phyloP scores from a whole-genome alignment of 768 basidiomycete species.

The Porphyrellus cyaneotinctus region DNA sequence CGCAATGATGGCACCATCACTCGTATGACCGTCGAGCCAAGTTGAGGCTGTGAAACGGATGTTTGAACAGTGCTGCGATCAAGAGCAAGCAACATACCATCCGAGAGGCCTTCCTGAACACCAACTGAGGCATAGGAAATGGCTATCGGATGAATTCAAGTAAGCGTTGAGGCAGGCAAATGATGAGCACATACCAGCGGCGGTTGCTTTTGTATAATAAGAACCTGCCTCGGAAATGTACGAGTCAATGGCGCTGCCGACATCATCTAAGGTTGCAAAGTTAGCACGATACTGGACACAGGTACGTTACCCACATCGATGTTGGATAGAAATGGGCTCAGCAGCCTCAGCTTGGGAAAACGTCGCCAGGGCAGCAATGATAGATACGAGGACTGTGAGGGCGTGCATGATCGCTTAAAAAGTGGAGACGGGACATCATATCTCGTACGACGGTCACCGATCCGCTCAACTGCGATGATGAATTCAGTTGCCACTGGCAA shows the following conservation, averaged over 20 bases:
- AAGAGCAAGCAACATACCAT: conserved; percentile 4
- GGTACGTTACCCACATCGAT: conserved; percentile 38
- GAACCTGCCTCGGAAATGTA: conserved; percentile 35
- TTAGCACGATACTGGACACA: conserved; percentile 3
- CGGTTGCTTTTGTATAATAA: conserved; percentile 31
- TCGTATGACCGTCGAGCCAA: conserved; percentile 3
- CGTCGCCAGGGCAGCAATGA: conserved; percentile 35
- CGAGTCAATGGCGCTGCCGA: conserved; percentile 38
- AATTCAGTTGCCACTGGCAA: no score
- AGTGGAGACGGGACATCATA: background rate
- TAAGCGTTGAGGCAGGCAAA: background rate
- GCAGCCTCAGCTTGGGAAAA: conserved; percentile 40
- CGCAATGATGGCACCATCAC: conserved; percentile 5
- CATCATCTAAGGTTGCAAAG: conserved; percentile 16
- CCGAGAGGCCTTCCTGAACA: conserved; percentile 17
- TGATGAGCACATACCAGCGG: conserved; percentile 10
- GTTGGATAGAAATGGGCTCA: conserved; percentile 36
- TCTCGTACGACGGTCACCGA: no score
- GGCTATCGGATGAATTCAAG: conserved; percentile 1
- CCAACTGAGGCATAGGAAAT: conserved; percentile 17
- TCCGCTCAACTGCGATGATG: no score
- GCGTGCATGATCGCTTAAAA: conserved; percentile 14
- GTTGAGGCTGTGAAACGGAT: conserved; percentile 14
- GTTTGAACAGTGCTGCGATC: background rate
- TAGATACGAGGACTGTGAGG: conserved; percentile 33